phyloP scores from a whole-genome alignment of 179 eudicot genomes.

The Gypsophila paniculata region DNA sequence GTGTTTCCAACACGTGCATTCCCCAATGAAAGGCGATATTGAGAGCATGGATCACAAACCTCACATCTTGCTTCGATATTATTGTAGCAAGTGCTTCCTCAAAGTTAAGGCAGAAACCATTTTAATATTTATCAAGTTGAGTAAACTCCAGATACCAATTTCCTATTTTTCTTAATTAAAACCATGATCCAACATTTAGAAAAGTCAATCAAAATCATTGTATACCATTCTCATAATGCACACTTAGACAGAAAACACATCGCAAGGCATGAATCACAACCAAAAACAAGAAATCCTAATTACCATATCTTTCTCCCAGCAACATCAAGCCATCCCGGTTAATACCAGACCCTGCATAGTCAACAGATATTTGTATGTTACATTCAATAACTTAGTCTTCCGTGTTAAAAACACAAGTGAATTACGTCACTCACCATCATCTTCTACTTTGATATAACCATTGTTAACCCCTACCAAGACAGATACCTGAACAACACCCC shows the following conservation, averaged over 20 bases:
- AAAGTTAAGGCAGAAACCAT: not conserved
- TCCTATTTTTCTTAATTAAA: conserved; percentile 4
- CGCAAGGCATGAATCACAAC: conserved; percentile 4
- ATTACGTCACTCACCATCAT: conserved; percentile 60
- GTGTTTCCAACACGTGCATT: not conserved
- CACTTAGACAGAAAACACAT: not conserved
- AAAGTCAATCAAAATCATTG: not conserved
- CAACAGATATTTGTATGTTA: conserved; percentile 18
- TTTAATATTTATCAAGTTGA: not conserved
- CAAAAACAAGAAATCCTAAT: conserved; percentile 12
- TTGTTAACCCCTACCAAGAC: conserved; percentile 62
- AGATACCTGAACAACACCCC: conserved; percentile 41
- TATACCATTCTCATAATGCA: not conserved
- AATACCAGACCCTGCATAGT: conserved; percentile 78
- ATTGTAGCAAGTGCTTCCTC: not conserved
- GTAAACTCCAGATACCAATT: not conserved
- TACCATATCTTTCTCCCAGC: conserved; percentile 89
- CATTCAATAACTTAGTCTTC: conserved; percentile 2
- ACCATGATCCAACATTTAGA: not conserved
- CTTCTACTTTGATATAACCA: conserved; percentile 74
- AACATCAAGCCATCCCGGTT: conserved; percentile 75
- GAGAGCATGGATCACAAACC: no score
- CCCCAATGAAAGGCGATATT: not conserved
- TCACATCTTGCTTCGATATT: not conserved
- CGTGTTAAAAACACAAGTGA: conserved; percentile 9